Evolutionary conservation across 2,329 filamentous ascomycete genomes (phyloP), one percentile per base, ranked within the genome.

Genomic region (Pestalotiopsis fici): DNA sequence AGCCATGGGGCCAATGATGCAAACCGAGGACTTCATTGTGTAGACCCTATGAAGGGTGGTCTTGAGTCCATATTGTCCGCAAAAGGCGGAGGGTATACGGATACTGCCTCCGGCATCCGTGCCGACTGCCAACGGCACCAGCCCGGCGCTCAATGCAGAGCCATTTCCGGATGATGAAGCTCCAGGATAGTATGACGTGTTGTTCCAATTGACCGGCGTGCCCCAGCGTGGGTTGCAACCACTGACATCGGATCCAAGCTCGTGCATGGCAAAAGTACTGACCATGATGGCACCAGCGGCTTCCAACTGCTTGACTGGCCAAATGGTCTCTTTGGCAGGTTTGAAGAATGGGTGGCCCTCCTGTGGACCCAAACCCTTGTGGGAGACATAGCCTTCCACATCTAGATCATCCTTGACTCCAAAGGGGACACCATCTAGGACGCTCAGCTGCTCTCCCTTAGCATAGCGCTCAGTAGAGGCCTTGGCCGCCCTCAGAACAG

Each of bases 341-440:
- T 72, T 85, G 86, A 85, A 88, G 71, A 78, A 83, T 2, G 81
- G 78, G 50, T 83, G 74, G 2, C 83, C 86, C 67, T 87, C 85
- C 70, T 91, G 85, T 59, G 90, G 83, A 69, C 81, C 85, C 73
- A 91, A 90, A 25, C 92, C 93, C 60, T 87, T 80, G 65, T 88
- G 91, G 69, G 86, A 88, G 63, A 87, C 85, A 76, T 94, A 95
- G 15, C 92, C 93, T 70, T 88, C 84, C 37, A 94, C 82, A 70
- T 91, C 85, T 18, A 91, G 85, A 74, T 97, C 93, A 75, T 97
- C 94, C 80, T 97, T 97, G 73, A 96, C 88, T 0, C 91, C 92
- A 61, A 97, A 87, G 0, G 94, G 94, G 1, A 97, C 88, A 13
- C 94, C 94, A 74, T 97, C 94, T 7, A 97, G 82, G 4, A 93